A percentile compares a stretch with the other conserved stretches of the same genome.
Evolutionary conservation across 2,329 filamentous ascomycete species (phyloP).

Genomic region (Neopestalotiopsis sp.): DNA sequence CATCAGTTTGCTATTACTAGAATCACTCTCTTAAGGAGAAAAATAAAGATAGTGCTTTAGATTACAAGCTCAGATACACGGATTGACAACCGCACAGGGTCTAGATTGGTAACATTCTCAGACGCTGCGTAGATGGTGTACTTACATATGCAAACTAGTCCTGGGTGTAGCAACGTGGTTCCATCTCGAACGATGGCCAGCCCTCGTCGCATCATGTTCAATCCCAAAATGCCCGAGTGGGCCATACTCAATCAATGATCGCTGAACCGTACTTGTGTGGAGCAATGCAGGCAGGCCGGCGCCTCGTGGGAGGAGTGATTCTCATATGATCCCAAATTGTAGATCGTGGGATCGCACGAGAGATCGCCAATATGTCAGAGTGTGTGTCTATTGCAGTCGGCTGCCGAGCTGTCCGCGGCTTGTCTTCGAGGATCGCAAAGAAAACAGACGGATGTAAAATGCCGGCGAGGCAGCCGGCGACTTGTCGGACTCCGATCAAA

Average conservation of each 20-base stretch:
- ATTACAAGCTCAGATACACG: background rate
- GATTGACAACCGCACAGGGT: background rate
- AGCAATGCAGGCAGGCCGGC: background rate
- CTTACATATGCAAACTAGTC: background rate
- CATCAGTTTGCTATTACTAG: background rate
- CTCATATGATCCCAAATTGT: background rate
- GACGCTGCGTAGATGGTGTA: background rate
- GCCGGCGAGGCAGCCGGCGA: background rate
- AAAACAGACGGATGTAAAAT: background rate
- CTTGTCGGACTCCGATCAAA: background rate
- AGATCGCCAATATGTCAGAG: background rate
- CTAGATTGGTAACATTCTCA: background rate
- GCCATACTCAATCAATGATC: too few relatives aligned
- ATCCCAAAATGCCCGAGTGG: background rate
- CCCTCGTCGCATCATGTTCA: background rate
- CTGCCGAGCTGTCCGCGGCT: slow-evolving; percentile 8
- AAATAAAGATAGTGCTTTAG: too few relatives aligned
- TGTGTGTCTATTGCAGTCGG: background rate
- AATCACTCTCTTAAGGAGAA: background rate
- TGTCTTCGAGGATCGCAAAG: background rate
- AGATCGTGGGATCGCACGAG: slow-evolving; percentile 1
- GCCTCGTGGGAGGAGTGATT: background rate
- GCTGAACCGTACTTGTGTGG: background rate
- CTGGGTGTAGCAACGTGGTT: background rate
- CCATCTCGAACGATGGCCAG: background rate